These are phyloP conservation scores for Myxozyma mucilagina DNA, from an alignment of 805 yeast species.

Conservation along the genomic window DNA sequence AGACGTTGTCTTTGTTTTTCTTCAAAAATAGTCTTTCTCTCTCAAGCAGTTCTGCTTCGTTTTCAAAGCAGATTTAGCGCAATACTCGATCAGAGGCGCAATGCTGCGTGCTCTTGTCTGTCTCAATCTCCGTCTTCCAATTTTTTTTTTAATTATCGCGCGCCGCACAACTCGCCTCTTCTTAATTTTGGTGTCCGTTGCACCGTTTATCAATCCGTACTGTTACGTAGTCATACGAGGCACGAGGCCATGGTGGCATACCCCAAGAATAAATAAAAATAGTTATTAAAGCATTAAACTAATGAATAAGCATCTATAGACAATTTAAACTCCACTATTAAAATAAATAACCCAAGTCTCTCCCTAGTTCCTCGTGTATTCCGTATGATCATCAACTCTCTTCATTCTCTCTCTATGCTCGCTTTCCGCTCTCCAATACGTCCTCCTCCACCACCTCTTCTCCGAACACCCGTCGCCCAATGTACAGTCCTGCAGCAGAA, in stretches of 20 bases:
- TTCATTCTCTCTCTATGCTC: conserved; percentile 12
- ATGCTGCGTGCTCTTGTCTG: background rate
- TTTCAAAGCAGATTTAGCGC: background rate
- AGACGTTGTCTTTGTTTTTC: too few relatives aligned
- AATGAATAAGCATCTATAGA: background rate
- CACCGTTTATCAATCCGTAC: background rate
- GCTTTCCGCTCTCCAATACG: conserved; percentile 29
- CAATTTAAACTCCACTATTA: conserved; percentile 12
- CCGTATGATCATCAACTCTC: too few relatives aligned
- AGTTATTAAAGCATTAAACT: background rate
- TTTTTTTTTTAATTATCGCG: conserved; percentile 1
- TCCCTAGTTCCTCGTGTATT: too few relatives aligned
- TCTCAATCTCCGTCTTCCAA: background rate
- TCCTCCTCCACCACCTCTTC: conserved; percentile 32
- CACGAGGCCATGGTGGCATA: too few relatives aligned
- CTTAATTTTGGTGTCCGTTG: conserved; percentile 2
- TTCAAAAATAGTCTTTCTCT: too few relatives aligned
- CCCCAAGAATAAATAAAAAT: background rate
- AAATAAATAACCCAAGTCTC: background rate
- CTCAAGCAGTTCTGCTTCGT: background rate
- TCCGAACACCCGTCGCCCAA: conserved; percentile 21
- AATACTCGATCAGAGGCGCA: background rate
- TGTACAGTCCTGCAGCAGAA: conserved; percentile 35
- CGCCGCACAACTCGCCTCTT: background rate
- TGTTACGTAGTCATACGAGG: background rate